Percentiles rank a stretch among this genome's conserved stretches.
Evolutionary conservation across 1,284 basidiomycete genomes (phyloP).

Genomic region (Malassezia vespertilionis): DNA sequence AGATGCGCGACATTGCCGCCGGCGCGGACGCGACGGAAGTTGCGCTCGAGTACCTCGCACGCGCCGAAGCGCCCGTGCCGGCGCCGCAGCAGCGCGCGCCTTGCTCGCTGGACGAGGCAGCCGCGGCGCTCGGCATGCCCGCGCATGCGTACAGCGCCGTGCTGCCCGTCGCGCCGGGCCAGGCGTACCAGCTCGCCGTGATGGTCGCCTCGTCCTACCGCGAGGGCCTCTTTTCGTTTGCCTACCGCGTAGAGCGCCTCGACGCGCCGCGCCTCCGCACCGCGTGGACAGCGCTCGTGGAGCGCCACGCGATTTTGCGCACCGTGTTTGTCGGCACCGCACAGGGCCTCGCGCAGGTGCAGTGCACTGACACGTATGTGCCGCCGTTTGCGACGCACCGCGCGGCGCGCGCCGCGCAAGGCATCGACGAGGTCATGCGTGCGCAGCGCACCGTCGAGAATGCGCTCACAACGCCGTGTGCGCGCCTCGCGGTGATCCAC

Average conservation of each 20-base stretch:
- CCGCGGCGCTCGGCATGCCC: background rate
- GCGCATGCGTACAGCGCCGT: conserved; percentile 19
- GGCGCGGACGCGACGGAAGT: conserved; percentile 12
- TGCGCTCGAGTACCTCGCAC: conserved; percentile 4
- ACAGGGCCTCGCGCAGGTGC: conserved; percentile 20
- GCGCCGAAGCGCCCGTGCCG: background rate
- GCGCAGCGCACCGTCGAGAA: background rate
- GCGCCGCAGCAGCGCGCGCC: background rate
- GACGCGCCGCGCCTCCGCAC: conserved; percentile 10
- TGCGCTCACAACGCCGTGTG: background rate
- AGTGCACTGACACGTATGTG: conserved; percentile 1
- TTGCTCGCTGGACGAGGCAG: background rate
- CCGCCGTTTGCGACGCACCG: background rate
- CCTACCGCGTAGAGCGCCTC: conserved; percentile 15
- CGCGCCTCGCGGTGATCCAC: background rate
- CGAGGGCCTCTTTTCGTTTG: conserved; percentile 27
- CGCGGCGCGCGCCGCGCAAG: background rate
- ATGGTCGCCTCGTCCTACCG: conserved; percentile 18
- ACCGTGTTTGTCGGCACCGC: conserved; percentile 22
- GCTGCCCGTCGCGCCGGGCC: conserved; percentile 29
- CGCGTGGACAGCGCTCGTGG: conserved; percentile 25
- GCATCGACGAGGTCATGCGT: background rate
- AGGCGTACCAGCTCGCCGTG: conserved; percentile 25
- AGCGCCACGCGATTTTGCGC: conserved; percentile 29
- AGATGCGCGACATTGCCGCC: conserved; percentile 25